These are phyloP conservation scores for Ganoderma lingzhi DNA, from an alignment of 1,284 basidiomycete species.

Conservation along the genomic window DNA sequence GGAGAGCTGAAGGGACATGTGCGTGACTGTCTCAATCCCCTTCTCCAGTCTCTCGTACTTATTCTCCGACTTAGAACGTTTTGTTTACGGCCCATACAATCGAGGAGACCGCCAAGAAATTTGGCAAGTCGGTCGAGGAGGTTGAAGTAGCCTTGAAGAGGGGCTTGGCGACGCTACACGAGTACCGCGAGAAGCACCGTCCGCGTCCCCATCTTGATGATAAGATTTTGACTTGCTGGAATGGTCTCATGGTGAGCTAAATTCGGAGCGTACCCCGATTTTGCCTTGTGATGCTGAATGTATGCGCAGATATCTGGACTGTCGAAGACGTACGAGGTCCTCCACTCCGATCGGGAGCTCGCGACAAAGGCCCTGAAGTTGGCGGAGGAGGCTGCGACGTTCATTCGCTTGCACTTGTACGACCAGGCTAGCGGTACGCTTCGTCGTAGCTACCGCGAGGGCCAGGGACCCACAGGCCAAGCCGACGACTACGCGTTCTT, in stretches of 20 bases:
- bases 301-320: constrained; percentile 40
- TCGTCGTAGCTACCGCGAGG: constrained; percentile 35
- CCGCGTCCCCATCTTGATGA: constrained; percentile 54
- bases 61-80: constrained; percentile 34
- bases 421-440: constrained; percentile 31
- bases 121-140: constrained; percentile 34
- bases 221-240: constrained; percentile 55
- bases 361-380: constrained; percentile 27
- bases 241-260: constrained; percentile 51
- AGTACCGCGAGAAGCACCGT: constrained; percentile 45
- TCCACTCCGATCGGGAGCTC: constrained; percentile 19
- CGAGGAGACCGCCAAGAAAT: constrained; percentile 36
- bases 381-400: constrained; percentile 35
- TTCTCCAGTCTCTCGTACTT: neutral
- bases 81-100: constrained; percentile 36
- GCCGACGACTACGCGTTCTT: constrained; percentile 40
- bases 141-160: constrained; percentile 34
- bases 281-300: neutral
- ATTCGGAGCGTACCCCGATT: neutral
- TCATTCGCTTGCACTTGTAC: constrained; percentile 31
- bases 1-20: constrained; percentile 47
- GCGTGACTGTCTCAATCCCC: neutral
- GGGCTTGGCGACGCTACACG: constrained; percentile 39
- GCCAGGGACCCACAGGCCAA: constrained; percentile 34
- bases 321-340: constrained; percentile 34